Evolutionary conservation across 139 green algal genomes (phyloP).

Genomic region (Penium margaritaceum): DNA sequence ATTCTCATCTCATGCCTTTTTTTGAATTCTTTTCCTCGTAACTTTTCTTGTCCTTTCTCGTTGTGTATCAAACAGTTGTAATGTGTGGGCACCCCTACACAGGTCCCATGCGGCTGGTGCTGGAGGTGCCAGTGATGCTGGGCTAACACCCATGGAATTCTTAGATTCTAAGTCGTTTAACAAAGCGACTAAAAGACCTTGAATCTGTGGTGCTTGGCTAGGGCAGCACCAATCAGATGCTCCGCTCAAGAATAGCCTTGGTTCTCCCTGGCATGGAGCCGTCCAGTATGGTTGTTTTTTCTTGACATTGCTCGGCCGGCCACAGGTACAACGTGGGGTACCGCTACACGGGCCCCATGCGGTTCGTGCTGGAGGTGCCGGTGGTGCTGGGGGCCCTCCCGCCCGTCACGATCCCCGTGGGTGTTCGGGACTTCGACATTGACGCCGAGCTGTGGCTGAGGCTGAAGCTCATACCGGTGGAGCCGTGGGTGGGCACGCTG

Average conservation of each 20-base stretch:
- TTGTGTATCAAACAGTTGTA: too few species aligned
- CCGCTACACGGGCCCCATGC: slow-evolving; percentile 81
- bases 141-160: too few species aligned
- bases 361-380: slow-evolving; percentile 72
- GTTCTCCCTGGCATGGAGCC: background rate
- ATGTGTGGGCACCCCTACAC: too few species aligned
- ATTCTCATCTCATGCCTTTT: too few species aligned
- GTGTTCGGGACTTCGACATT: slow-evolving; percentile 73
- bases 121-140: too few species aligned
- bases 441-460: slow-evolving; percentile 89
- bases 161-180: background rate
- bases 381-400: slow-evolving; percentile 7
- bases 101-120: too few species aligned
- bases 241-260: background rate
- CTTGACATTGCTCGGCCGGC: too few species aligned
- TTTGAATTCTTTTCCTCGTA: too few species aligned
- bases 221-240: background rate
- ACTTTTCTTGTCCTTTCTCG: too few species aligned
- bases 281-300: background rate
- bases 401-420: slow-evolving; percentile 15
- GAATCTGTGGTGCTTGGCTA: too few species aligned
- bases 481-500: slow-evolving; percentile 80
- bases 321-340: slow-evolving; percentile 53
- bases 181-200: background rate
- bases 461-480: slow-evolving; percentile 81